Conservation (phyloP, 345 rosid species). For the Eucalyptus fibrosa region DNA sequence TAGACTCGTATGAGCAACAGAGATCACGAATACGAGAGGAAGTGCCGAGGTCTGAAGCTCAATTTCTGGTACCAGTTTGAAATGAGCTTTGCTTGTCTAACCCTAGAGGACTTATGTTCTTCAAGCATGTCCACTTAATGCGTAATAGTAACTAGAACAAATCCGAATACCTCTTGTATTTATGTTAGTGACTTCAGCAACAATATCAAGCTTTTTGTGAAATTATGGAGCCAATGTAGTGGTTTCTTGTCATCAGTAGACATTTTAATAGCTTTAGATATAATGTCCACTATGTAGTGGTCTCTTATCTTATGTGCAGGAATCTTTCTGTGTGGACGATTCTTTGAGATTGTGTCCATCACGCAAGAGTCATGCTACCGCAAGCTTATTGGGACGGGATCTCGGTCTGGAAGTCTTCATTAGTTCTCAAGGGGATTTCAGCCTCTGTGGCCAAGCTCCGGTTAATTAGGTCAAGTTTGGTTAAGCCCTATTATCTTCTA, state of each 20-base stretch:
- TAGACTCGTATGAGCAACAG: not conserved
- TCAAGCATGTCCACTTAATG: not conserved
- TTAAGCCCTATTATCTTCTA: not conserved
- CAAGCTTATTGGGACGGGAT: not conserved
- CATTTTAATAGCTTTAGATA: not conserved
- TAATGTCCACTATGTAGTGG: not conserved
- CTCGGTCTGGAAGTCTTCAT: not conserved
- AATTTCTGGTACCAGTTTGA: not conserved
- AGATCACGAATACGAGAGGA: not conserved
- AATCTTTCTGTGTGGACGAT: not conserved
- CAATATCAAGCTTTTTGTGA: not conserved
- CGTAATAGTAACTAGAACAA: not conserved
- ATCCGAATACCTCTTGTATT: not conserved
- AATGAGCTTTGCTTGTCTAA: not conserved
- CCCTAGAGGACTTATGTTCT: not conserved
- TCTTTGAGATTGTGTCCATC: not conserved
- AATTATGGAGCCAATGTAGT: not conserved
- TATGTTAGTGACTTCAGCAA: not conserved
- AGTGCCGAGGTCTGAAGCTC: not conserved
- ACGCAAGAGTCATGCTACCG: not conserved
- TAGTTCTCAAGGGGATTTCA: not conserved
- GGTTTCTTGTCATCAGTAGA: not conserved
- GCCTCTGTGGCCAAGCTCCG: not conserved
- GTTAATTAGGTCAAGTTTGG: not conserved
- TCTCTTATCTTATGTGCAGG: not conserved